phyloP scores from a whole-genome alignment of 1,139 yeast species.

The Yarrowia galli region DNA sequence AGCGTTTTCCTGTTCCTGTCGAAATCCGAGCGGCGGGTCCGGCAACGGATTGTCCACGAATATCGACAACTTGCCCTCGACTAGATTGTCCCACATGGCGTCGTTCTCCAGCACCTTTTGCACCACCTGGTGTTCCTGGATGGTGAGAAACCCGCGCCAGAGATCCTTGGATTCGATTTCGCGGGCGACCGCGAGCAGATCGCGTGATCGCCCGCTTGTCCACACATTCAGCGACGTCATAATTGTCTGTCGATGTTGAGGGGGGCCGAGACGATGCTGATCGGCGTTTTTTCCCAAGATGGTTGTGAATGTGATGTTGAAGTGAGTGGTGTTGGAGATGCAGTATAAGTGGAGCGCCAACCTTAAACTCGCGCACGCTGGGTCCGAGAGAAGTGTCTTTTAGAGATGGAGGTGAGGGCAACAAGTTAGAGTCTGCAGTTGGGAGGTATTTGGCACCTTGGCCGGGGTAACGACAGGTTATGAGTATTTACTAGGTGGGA shows the following conservation, averaged over 20 bases:
- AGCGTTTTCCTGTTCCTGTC: slow-evolving; percentile 41
- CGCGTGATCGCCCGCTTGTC: slow-evolving; percentile 50
- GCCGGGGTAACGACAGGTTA: too few relatives aligned
- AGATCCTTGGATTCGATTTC: slow-evolving; percentile 52
- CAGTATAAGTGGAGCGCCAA: slow-evolving; percentile 18
- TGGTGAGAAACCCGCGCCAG: slow-evolving; percentile 53
- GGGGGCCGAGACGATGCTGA: slow-evolving; percentile 11
- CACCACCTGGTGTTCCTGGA: slow-evolving; percentile 52
- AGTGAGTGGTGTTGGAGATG: slow-evolving; percentile 15
- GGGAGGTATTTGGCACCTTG: slow-evolving; percentile 20
- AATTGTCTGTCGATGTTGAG: neutral
- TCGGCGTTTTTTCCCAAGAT: neutral
- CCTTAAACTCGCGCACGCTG: slow-evolving; percentile 14
- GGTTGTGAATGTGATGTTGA: neutral
- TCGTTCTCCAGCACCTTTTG: slow-evolving; percentile 48
- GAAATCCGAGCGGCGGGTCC: slow-evolving; percentile 37
- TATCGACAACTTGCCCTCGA: slow-evolving; percentile 49
- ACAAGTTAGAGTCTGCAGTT: neutral
- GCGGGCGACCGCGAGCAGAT: slow-evolving; percentile 50
- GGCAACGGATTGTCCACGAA: slow-evolving; percentile 42
- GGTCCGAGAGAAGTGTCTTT: neutral
- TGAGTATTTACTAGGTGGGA: neutral
- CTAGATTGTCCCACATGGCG: slow-evolving; percentile 50
- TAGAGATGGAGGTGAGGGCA: neutral
- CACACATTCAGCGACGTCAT: slow-evolving; percentile 46